Conservation (phyloP, 805 yeast species). For the Yarrowia alimentaria region DNA sequence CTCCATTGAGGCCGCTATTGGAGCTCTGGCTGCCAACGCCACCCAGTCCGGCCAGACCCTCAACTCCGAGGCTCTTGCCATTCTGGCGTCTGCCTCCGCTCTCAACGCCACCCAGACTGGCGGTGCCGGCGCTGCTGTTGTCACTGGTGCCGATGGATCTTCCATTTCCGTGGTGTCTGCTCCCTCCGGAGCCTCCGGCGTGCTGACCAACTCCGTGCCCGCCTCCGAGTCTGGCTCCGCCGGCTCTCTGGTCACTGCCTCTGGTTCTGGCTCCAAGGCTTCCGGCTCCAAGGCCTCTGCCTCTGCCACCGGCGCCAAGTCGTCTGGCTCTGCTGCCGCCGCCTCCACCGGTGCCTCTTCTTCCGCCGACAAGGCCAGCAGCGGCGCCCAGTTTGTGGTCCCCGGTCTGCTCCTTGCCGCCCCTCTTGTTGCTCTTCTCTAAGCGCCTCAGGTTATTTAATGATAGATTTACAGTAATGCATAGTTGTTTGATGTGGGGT, state of each 20-base stretch:
- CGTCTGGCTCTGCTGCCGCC: no score
- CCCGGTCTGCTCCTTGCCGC: conserved; percentile 25
- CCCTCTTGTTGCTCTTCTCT: conserved; percentile 20
- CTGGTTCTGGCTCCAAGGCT: conserved; percentile 9
- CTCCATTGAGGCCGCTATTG: conserved; percentile 11
- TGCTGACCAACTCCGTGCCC: conserved; percentile 23
- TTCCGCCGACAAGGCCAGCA: neutral
- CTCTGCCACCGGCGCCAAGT: conserved; percentile 7
- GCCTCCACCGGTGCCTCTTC: neutral
- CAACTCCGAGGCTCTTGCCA: conserved; percentile 15
- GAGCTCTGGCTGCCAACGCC: conserved; percentile 5
- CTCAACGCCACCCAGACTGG: neutral
- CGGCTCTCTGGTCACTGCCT: conserved; percentile 8
- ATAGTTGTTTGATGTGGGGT: no score
- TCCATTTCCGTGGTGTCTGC: conserved; percentile 22
- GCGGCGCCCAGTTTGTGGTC: conserved; percentile 9
- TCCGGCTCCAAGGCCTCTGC: no score
- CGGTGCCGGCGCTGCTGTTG: conserved; percentile 1
- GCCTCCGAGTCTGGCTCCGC: conserved; percentile 22
- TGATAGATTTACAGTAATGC: conserved; percentile 2
- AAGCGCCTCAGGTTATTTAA: conserved; percentile 5
- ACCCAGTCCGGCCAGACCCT: no score
- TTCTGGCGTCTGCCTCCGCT: conserved; percentile 13
- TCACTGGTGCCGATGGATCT: no score
- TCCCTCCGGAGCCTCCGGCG: conserved; percentile 20